Evolutionary conservation across 75 land plant species (phyloP).

Genomic region (Pinus albicaulis): DNA sequence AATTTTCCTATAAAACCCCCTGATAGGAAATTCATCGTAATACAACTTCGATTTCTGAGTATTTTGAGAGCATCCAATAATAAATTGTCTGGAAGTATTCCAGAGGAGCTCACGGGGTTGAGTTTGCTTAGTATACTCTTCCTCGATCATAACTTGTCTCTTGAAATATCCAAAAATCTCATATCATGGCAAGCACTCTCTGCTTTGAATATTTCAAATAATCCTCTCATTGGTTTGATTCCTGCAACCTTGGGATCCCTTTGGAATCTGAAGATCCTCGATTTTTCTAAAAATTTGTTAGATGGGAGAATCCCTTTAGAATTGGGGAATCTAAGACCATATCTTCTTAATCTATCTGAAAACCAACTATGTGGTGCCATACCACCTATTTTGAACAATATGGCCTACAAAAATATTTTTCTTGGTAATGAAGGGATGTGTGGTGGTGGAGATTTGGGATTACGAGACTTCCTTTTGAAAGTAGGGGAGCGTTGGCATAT

Average conservation of each 20-base stretch:
- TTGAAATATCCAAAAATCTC: conserved; percentile 7
- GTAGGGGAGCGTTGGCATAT: not conserved
- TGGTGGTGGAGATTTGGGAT: conserved; percentile 17
- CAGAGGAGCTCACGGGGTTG: conserved; percentile 12
- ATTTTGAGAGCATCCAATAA: conserved; percentile 13
- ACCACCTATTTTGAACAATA: conserved; percentile 14
- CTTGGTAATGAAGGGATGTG: conserved; percentile 13
- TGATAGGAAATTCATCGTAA: no score
- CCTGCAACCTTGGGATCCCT: conserved; percentile 10
- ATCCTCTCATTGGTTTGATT: conserved; percentile 24
- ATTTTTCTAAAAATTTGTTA: not conserved
- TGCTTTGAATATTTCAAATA: conserved; percentile 19
- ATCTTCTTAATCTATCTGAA: conserved; percentile 16
- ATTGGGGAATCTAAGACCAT: not conserved
- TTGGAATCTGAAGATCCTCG: not conserved
- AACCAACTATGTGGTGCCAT: conserved; percentile 28
- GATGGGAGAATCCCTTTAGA: not conserved
- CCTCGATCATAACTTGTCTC: conserved; percentile 15
- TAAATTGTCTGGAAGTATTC: conserved; percentile 21
- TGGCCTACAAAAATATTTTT: conserved; percentile 9
- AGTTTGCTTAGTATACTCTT: conserved; percentile 8
- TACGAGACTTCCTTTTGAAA: not conserved
- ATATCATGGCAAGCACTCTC: not conserved
- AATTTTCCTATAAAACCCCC: no score
- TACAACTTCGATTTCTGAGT: not conserved